Evolutionary conservation across 2,329 filamentous ascomycete species (phyloP).

Genomic region (Penicillium sumatraense): DNA sequence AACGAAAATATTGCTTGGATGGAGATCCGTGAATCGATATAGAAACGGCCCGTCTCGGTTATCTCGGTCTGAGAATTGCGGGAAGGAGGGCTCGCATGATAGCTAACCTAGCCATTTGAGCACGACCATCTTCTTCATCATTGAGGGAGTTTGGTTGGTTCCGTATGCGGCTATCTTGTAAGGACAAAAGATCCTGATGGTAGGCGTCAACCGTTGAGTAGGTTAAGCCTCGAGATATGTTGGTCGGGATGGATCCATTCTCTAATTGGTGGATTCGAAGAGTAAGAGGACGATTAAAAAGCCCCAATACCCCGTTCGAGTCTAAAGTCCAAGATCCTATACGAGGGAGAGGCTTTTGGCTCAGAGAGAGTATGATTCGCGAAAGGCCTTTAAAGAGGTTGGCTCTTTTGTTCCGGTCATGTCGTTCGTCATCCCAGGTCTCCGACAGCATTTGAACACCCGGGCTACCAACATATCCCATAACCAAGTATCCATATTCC

Average conservation of each 20-base stretch:
- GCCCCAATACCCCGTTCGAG: slow-evolving; percentile 27
- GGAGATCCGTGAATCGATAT: slow-evolving; percentile 42
- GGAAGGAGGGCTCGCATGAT: slow-evolving; percentile 33
- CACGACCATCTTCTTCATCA: slow-evolving; percentile 32
- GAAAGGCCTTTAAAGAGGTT: slow-evolving; percentile 29
- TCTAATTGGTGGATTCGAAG: slow-evolving; percentile 38
- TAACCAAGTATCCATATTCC: slow-evolving; percentile 34
- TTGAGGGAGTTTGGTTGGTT: slow-evolving; percentile 39
- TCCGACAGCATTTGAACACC: slow-evolving; percentile 33
- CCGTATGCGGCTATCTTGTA: slow-evolving; percentile 40
- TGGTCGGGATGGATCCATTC: slow-evolving; percentile 38
- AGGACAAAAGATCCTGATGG: slow-evolving; percentile 36
- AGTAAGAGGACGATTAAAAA: slow-evolving; percentile 44
- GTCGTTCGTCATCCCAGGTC: slow-evolving; percentile 30
- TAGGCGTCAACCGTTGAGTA: slow-evolving; percentile 36
- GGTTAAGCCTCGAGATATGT: slow-evolving; percentile 37
- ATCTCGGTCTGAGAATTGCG: slow-evolving; percentile 34
- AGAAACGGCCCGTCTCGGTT: slow-evolving; percentile 40
- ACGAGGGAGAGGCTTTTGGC: slow-evolving; percentile 28
- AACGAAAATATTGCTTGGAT: slow-evolving; percentile 44
- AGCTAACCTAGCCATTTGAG: slow-evolving; percentile 35
- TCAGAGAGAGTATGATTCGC: slow-evolving; percentile 28
- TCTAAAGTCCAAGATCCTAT: slow-evolving; percentile 41
- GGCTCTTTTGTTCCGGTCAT: slow-evolving; percentile 17
- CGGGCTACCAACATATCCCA: slow-evolving; percentile 31